A percentile compares a stretch with the other conserved stretches of the same genome.
Conservation (phyloP, 345 rosid genomes). For the Ailanthus altissimus region DNA sequence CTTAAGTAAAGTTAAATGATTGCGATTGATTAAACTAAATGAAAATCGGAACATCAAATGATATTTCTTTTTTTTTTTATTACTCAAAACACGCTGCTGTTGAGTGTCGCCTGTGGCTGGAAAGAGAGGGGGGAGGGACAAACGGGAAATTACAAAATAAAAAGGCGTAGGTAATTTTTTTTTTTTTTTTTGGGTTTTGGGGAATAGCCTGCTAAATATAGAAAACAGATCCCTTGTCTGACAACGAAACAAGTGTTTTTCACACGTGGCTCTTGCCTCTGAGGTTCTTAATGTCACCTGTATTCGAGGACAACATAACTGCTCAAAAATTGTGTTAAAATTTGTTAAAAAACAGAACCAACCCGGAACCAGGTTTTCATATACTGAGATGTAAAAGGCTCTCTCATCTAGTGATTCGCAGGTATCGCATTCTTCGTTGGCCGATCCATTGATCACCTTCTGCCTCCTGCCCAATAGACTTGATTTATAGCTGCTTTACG, state of each 20-base stretch:
- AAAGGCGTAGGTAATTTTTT: neutral
- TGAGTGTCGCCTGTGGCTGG: neutral
- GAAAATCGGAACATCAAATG: neutral
- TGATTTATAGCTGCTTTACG: neutral
- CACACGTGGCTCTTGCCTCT: neutral
- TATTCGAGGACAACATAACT: neutral
- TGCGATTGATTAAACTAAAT: slow-evolving; percentile 9
- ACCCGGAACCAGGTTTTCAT: neutral
- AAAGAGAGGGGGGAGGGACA: neutral
- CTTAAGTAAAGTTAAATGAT: slow-evolving; percentile 3
- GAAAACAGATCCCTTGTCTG: neutral
- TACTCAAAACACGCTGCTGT: too few species aligned
- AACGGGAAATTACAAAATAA: neutral
- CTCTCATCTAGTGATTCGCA: neutral
- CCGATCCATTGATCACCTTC: too few species aligned
- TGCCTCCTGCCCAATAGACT: too few species aligned
- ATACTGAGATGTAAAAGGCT: neutral
- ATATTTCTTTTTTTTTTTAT: too few species aligned
- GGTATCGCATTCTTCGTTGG: neutral
- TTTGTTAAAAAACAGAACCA: neutral
- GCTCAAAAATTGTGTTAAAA: neutral
- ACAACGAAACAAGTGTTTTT: neutral
- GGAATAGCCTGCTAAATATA: slow-evolving; percentile 1
- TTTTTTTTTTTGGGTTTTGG: neutral
- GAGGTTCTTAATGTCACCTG: neutral